These are phyloP conservation scores for Hypoxylon sp. DNA, from an alignment of 2,329 filamentous ascomycete species.

Conservation along the genomic window DNA sequence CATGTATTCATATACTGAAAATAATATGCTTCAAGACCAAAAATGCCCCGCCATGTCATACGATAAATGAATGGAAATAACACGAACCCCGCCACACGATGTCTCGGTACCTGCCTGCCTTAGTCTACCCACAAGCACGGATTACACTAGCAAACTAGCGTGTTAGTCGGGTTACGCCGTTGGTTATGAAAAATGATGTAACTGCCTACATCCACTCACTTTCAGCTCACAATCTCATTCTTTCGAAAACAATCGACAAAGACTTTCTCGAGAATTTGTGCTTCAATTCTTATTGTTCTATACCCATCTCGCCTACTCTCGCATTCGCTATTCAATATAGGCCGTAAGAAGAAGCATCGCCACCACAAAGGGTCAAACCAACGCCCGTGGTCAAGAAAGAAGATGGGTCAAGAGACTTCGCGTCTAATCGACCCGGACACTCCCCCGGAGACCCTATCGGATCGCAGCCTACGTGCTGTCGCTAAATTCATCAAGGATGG, in stretches of 20 bases:
- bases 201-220: constrained; percentile 1
- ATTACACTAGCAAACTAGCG: constrained; percentile 11
- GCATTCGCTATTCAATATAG: constrained; percentile 39
- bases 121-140: constrained; percentile 7
- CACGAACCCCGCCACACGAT: constrained; percentile 16
- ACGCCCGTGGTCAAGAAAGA: constrained; percentile 55
- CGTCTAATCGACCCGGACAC: constrained; percentile 73
- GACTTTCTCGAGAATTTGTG: background rate
- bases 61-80: constrained; percentile 14
- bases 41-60: constrained; percentile 11
- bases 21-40: constrained; percentile 1
- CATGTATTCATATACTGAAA: constrained; percentile 11
- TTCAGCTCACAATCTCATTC: constrained; percentile 4
- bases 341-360: constrained; percentile 47
- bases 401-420: constrained; percentile 90
- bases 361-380: constrained; percentile 43
- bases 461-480: constrained; percentile 78
- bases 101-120: constrained; percentile 5
- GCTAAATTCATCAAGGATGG: constrained; percentile 84
- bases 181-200: constrained; percentile 23
- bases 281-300: background rate
- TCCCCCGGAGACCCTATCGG: constrained; percentile 73
- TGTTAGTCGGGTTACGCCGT: constrained; percentile 16
- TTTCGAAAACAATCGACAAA: constrained; percentile 4
- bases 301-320: background rate